Percentiles rank a stretch among this genome's conserved stretches.
Evolutionary conservation across 1,139 yeast genomes (phyloP).

Genomic region (Tardiomyces depauwii): DNA sequence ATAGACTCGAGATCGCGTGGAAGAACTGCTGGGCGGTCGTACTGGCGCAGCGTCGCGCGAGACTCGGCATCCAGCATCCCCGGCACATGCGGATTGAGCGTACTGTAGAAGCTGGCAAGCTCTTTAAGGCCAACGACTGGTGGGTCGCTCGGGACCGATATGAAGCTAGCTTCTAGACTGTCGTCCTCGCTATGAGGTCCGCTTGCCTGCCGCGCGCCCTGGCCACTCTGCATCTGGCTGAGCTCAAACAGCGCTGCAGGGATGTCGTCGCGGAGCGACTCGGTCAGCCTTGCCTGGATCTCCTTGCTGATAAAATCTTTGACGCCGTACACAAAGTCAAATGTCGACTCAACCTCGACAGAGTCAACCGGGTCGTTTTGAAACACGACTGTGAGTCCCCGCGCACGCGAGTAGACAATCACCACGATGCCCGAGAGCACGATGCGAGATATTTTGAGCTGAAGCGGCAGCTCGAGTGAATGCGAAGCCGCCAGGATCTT

Average conservation of each 20-base stretch:
- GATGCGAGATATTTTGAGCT: constrained; percentile 62
- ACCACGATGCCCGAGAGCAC: constrained; percentile 72
- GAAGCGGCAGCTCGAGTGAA: constrained; percentile 68
- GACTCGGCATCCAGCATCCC: background rate
- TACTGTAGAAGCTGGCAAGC: background rate
- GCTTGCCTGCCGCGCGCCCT: background rate
- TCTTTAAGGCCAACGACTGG: background rate
- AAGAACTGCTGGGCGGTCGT: background rate
- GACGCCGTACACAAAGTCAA: constrained; percentile 66
- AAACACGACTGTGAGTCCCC: constrained; percentile 78
- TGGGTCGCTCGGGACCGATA: background rate
- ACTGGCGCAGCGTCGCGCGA: background rate
- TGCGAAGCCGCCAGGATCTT: constrained; percentile 55
- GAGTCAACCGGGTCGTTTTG: constrained; percentile 81
- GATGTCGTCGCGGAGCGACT: constrained; percentile 61
- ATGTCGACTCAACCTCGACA: constrained; percentile 72
- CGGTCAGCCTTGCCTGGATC: constrained; percentile 59
- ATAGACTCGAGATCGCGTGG: background rate
- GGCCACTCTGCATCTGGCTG: constrained; percentile 19
- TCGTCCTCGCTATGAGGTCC: background rate
- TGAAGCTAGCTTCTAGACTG: background rate
- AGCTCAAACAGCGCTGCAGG: constrained; percentile 66
- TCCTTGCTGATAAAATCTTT: constrained; percentile 58
- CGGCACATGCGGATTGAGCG: background rate
- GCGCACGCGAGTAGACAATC: constrained; percentile 68